Evolutionary conservation across 2,329 filamentous ascomycete genomes (phyloP), one percentile per base, ranked within the genome.

Genomic region (Colletotrichum gigasporum): DNA sequence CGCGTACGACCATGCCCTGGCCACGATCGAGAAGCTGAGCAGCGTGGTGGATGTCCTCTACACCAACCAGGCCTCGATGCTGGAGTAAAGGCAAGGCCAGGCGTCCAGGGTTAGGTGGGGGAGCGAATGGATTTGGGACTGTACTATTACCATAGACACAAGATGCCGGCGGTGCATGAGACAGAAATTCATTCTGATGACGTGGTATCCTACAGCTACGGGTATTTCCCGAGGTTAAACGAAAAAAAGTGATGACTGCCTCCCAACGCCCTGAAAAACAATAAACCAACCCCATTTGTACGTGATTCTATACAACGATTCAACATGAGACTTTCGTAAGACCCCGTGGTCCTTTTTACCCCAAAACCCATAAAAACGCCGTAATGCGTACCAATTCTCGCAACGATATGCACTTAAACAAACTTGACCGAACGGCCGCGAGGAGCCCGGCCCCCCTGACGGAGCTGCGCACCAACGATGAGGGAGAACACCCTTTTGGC

Each of bases 11-110:
- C 91, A 94, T 11, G 96, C 96, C 4, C 83, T 99, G 73, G 90
- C 93, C 67, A 99, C 96, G 3, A 97, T 99, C 70, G 95, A 97
- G 77, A 98, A 97, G 88, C 80, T 99, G 78, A 95, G 94, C 83
- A 96, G 91, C 75, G 96, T 99, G 69, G 96, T 99, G 68, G 96
- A 99, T 79, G 93, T 97, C 70, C 83, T 99, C 74, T 99, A 98
- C 85, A 94, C 93, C 68, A 98, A 97, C 84, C 95, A 99, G 83
- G 96, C 96, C 52, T 97, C 93, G 65, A 84, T 96, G 85, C 84
- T 99, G 71, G 96, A 99, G 86, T 99, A 89, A 75, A 55, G 50
- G 24, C 16, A 47, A 30, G n/a, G 57, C 41, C 34, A 42, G 57
- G 62, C 62, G 57, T 65, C 61, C n/a, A 54, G 42, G 35, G 51